These are phyloP conservation scores for Tolypocladium album DNA, from an alignment of 2,329 filamentous ascomycete genomes.

Conservation along the genomic window DNA sequence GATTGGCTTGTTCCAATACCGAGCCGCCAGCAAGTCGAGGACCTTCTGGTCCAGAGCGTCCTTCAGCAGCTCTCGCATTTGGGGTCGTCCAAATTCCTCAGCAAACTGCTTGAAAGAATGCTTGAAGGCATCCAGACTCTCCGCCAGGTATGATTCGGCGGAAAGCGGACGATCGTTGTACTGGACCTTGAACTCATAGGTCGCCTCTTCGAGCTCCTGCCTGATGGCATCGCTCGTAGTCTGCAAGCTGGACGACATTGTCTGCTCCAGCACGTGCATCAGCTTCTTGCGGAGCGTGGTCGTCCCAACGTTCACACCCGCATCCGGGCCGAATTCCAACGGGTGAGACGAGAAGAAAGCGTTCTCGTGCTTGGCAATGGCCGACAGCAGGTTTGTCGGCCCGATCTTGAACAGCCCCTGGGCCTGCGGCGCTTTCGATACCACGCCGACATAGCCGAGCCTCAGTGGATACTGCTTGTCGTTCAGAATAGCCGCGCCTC, in stretches of 20 bases:
- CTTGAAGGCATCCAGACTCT: conserved; percentile 92
- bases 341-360: conserved; percentile 80
- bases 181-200: conserved; percentile 98
- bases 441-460: conserved; percentile 93
- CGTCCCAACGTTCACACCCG: conserved; percentile 70
- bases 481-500: conserved; percentile 67
- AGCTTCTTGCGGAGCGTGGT: conserved; percentile 84
- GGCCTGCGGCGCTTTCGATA: conserved; percentile 65
- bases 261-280: conserved; percentile 94
- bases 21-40: conserved; percentile 79
- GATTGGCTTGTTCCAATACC: conserved; percentile 96
- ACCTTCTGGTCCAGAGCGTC: conserved; percentile 90
- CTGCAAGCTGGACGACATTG: conserved; percentile 88
- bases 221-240: conserved; percentile 85
- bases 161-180: conserved; percentile 95
- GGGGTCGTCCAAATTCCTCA: conserved; percentile 75
- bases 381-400: conserved; percentile 64
- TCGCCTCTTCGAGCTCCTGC: conserved; percentile 91
- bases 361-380: conserved; percentile 81
- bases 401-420: conserved; percentile 75
- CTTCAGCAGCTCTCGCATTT: conserved; percentile 86
- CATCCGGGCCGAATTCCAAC: conserved; percentile 62
- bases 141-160: conserved; percentile 91
- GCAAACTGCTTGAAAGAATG: conserved; percentile 94
- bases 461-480: conserved; percentile 91